These are phyloP conservation scores for Gentiana dahurica DNA, from an alignment of 257 asterid genomes.

Conservation along the genomic window DNA sequence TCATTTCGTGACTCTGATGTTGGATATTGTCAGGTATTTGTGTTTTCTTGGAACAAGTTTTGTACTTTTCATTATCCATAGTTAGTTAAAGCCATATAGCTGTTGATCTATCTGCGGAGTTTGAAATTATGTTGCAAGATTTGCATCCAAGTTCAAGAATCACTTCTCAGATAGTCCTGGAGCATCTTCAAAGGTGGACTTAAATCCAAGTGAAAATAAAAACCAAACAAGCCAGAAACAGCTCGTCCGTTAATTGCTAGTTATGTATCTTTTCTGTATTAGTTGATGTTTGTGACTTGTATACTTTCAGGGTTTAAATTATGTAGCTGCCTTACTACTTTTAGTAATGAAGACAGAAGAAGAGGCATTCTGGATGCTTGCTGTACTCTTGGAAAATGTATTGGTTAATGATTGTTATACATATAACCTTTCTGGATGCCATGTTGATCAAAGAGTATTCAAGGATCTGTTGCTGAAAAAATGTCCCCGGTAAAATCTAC, in stretches of 20 bases:
- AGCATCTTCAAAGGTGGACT: too few relatives aligned
- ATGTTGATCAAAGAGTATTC: slow-evolving; percentile 92
- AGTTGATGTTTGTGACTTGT: neutral
- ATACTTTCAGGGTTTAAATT: slow-evolving; percentile 73
- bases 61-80: too few relatives aligned
- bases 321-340: slow-evolving; percentile 84
- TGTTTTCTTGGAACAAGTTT: neutral
- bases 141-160: too few relatives aligned
- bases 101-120: too few relatives aligned
- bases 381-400: slow-evolving; percentile 85
- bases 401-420: slow-evolving; percentile 92
- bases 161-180: too few relatives aligned
- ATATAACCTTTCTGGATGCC: slow-evolving; percentile 87
- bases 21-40: slow-evolving; percentile 93
- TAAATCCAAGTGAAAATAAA: too few relatives aligned
- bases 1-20: slow-evolving; percentile 98
- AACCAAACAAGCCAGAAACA: too few relatives aligned
- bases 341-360: slow-evolving; percentile 98
- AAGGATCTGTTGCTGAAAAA: slow-evolving; percentile 75
- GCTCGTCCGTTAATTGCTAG: too few relatives aligned
- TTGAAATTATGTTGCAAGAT: too few relatives aligned
- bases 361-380: slow-evolving; percentile 99
- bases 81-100: too few relatives aligned
- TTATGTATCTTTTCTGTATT: too few relatives aligned
- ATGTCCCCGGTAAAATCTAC: slow-evolving; percentile 55